phyloP scores from a whole-genome alignment of 2,329 filamentous ascomycete genomes.

The Pseudocercospora vitis region DNA sequence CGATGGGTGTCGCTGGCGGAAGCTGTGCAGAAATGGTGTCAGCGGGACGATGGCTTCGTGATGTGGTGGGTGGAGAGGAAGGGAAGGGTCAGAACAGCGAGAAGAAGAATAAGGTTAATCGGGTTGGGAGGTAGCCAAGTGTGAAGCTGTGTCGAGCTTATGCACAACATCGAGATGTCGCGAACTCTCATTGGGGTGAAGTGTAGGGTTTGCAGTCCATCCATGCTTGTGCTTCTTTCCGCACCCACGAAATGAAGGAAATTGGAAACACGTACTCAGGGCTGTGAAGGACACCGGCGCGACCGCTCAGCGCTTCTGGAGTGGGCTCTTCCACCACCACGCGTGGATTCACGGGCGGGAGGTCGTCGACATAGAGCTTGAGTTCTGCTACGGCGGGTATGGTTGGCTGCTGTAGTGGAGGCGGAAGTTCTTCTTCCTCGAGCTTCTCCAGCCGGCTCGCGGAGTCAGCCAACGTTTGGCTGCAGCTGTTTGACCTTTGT shows the following conservation, averaged over 20 bases:
- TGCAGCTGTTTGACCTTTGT: neutral
- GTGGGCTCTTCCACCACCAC: conserved; percentile 23
- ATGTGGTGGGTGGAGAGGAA: neutral
- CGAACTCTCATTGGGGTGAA: neutral
- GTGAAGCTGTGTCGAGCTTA: conserved; percentile 16
- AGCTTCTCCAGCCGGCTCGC: conserved; percentile 9
- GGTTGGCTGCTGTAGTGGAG: conserved; percentile 12
- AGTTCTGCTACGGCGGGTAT: conserved; percentile 11
- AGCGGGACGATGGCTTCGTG: neutral
- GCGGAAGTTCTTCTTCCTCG: conserved; percentile 3
- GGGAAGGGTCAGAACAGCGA: neutral
- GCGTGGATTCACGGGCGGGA: conserved; percentile 10
- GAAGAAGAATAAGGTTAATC: conserved; percentile 12
- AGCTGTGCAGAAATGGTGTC: conserved; percentile 10
- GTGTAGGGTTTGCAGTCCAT: neutral
- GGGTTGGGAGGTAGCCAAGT: conserved; percentile 11
- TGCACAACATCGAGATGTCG: conserved; percentile 16
- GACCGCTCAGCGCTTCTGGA: conserved; percentile 17
- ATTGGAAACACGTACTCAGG: conserved; percentile 2
- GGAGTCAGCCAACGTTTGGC: conserved; percentile 4
- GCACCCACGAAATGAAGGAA: neutral
- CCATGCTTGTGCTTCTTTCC: neutral
- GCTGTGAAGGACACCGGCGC: neutral
- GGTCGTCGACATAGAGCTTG: conserved; percentile 18
- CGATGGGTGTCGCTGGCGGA: conserved; percentile 8